Evolutionary conservation across 139 green algal species (phyloP).

Genomic region (Coelastrella sp.): DNA sequence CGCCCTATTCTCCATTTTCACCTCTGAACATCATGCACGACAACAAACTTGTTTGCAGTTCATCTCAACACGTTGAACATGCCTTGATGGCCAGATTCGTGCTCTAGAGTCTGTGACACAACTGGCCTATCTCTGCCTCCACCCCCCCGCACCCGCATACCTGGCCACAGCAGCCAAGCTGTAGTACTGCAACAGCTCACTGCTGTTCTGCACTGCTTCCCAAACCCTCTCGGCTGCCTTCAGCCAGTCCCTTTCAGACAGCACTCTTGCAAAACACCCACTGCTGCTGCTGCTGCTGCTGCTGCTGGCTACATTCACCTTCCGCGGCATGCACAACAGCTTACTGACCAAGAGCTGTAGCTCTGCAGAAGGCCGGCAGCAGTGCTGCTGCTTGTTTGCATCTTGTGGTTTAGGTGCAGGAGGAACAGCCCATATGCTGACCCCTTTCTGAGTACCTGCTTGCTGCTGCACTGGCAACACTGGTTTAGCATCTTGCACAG

Average conservation of each 20-base stretch:
- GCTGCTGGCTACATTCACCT: neutral
- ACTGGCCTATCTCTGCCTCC: neutral
- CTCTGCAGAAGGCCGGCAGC: neutral
- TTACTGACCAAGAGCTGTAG: slow-evolving; percentile 28
- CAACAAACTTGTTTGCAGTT: no score
- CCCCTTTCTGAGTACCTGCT: no score
- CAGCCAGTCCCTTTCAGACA: slow-evolving; percentile 24
- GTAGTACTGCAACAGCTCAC: slow-evolving; percentile 37
- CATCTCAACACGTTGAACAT: no score
- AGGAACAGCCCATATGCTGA: no score
- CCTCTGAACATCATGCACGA: no score
- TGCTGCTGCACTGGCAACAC: neutral
- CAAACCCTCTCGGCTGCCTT: slow-evolving; percentile 11
- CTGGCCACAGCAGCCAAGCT: neutral
- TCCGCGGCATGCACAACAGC: slow-evolving; percentile 4
- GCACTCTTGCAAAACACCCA: neutral
- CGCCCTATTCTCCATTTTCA: no score
- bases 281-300: slow-evolving; percentile 19
- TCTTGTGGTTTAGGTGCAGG: no score
- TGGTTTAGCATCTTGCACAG: neutral
- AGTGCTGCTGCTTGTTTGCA: no score
- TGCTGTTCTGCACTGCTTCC: slow-evolving; percentile 34
- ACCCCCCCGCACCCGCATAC: neutral
- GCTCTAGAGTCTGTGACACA: no score
- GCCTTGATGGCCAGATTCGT: no score